Evolutionary conservation across 805 yeast species (phyloP), one percentile per base, ranked within the genome.

Genomic region (Candida maesae): DNA sequence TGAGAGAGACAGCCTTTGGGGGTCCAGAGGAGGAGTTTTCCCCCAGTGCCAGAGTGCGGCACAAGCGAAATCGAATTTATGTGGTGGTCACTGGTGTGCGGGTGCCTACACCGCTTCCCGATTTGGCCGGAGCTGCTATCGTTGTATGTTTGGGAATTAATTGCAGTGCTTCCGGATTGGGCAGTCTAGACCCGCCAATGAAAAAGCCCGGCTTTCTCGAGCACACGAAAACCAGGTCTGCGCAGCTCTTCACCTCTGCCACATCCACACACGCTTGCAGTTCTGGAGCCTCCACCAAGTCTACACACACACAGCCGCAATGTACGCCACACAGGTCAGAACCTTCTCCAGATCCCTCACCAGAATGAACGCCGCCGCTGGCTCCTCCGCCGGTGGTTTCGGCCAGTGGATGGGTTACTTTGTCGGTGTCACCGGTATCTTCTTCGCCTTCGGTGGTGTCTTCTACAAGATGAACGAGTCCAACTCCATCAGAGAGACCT

Each of bases 271-370:
- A n/a, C n/a, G n/a, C n/a, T n/a, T n/a, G 10, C 24, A 21, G 24
- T 10, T 8, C 29, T 13, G 12, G n/a, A n/a, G 29, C 29, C 29
- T n/a, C 29, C 7, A n/a, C 29, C 12, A 13, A 9, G 7, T 21
- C 24, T 10, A 25, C 30, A 31, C 19, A 25, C 28, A 25, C 28
- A 25, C 28, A 25, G 6, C n/a, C n/a, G 12, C 29, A 17, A 57
- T 57, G 61, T 49, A 42, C 52, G 55, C 60, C 39, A 50, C 61
- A 25, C 38, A 48, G 9, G 49, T 44, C 36, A 56, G 57, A 53
- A 29, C 53, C 38, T 57, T 57, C 53, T 47, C 49, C 43, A 45
- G 47, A 47, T 49, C 61, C 15, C 45, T 49, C 33, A 43, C 45
- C 40, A 53, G 58, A 52, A 39, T 53, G 45, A 50, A 36, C 40